A percentile compares a stretch with the other conserved stretches of the same genome.
Conservation (phyloP, 208 protist genomes). For the Crithidia acanthocephali region DNA sequence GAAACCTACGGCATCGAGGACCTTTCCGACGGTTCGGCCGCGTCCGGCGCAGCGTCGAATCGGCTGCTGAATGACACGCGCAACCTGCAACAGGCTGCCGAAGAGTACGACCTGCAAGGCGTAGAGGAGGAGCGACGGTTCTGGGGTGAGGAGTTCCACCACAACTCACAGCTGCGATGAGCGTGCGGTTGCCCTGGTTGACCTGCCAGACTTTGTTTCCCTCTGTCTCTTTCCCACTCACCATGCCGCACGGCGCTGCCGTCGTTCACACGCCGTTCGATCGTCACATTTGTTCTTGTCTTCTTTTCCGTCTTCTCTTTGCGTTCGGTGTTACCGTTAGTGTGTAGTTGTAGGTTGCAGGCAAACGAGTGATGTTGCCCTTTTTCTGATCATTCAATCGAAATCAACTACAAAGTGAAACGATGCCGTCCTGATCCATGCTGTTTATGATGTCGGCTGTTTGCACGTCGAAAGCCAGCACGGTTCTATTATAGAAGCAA, state of each 20-base stretch:
- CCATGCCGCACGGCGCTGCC: background rate
- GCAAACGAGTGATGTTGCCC: no score
- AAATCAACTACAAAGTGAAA: no score
- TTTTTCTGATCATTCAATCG: no score
- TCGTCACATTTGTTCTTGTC: background rate
- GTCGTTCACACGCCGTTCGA: background rate
- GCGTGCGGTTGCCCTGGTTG: background rate
- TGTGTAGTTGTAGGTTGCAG: no score
- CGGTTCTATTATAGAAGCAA: no score
- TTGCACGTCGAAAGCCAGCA: no score
- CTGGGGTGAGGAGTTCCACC: slow-evolving; percentile 63
- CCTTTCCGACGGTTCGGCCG: slow-evolving; percentile 64
- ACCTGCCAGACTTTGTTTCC: slow-evolving; percentile 2
- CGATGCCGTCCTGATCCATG: no score
- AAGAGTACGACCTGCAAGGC: slow-evolving; percentile 53
- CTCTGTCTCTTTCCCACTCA: slow-evolving; percentile 1
- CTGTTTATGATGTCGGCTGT: no score
- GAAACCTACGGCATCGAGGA: slow-evolving; percentile 73
- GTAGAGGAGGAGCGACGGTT: slow-evolving; percentile 62
- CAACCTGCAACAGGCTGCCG: slow-evolving; percentile 45
- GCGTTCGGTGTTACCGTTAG: background rate
- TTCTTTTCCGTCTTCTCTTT: background rate
- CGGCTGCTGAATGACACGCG: slow-evolving; percentile 51
- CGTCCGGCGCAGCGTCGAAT: slow-evolving; percentile 70
- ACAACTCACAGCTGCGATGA: slow-evolving; percentile 61